Evolutionary conservation across 2,329 filamentous ascomycete species (phyloP).

Genomic region (Huntiella moniliformis): DNA sequence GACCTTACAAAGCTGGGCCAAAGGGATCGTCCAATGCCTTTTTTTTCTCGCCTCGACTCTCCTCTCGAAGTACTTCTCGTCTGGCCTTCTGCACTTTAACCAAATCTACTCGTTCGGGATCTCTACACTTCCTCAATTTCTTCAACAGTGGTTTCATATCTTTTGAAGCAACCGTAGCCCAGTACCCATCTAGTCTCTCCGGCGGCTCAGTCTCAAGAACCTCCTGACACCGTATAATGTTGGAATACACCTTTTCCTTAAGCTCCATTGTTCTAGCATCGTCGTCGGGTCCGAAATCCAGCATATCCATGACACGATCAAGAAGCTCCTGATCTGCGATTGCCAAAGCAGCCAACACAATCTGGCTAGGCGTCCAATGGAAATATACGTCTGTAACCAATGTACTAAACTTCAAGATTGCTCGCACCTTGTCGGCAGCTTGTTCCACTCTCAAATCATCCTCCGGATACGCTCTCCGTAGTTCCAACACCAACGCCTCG

Average conservation of each 20-base stretch:
- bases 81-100: constrained; percentile 48
- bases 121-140: constrained; percentile 55
- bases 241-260: constrained; percentile 29
- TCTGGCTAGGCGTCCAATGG: constrained; percentile 84
- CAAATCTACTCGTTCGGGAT: constrained; percentile 55
- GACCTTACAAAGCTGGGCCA: constrained; percentile 21
- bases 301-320: constrained; percentile 17
- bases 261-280: constrained; percentile 12
- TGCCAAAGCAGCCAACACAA: constrained; percentile 66
- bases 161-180: constrained; percentile 30
- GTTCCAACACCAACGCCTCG: constrained; percentile 70
- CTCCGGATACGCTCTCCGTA: constrained; percentile 47
- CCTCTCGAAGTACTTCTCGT: constrained; percentile 32
- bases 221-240: constrained; percentile 31
- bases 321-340: constrained; percentile 52
- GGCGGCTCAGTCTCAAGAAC: constrained; percentile 39
- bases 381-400: constrained; percentile 92
- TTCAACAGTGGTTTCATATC: constrained; percentile 40
- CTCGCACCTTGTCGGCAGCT: constrained; percentile 55
- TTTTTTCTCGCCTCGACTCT: constrained; percentile 22
- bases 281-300: constrained; percentile 16
- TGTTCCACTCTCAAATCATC: constrained; percentile 31
- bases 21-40: constrained; percentile 29
- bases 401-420: constrained; percentile 59
- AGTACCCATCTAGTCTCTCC: constrained; percentile 34